Base-by-base conservation (phyloP, 1,139 yeast genomes). In the Candida frijolesensis region DNA sequence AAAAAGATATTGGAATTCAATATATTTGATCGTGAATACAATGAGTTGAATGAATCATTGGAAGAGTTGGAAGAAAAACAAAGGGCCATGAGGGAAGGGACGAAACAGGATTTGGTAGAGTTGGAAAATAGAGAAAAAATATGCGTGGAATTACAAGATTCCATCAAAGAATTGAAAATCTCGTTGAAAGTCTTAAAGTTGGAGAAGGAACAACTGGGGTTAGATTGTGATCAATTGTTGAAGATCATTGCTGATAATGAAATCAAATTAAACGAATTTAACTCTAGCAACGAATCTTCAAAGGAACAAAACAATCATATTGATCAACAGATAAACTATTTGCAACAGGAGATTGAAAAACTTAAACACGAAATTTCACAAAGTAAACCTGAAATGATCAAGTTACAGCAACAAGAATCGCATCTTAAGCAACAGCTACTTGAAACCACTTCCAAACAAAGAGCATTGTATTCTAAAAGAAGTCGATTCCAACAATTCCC, bases 1-100 rank as follows among this genome's bases (percentile, higher is more conserved):
- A 83, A 88, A 57, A 87, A 90, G 61, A 79, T 87, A 32, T 75
- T 82, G 33, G 96, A 91, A 58, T 92, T 83, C 65, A 85, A 88
- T 42, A 71, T 91, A 15, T 84, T 84, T 58, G 96, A 89, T 62
- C 79, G 95, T 46, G 97, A 92, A 65, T 68, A 88, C 52, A 76
- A 73, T 48, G 85, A 81, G 42, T 71, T 89, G 38, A 81, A 80
- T 38, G 74, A 74, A n/a, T 80, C 82, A 45, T 80, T 89, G 22
- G 91, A 84, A 44, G 70, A 67, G 6, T 70, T 86, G 35, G 95
- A 87, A 45, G 76, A 72, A n/a, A 80, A 79, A 32, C 84, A 90
- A 57, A 76, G 77, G 15, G 70, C 72, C 8, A 69, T 82, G 4
- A 67, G 85, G 35, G 76, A 74, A 12, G 76, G 72, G 41, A 76